phyloP scores from a whole-genome alignment of 768 basidiomycete species.

The Leccinum variicolor region DNA sequence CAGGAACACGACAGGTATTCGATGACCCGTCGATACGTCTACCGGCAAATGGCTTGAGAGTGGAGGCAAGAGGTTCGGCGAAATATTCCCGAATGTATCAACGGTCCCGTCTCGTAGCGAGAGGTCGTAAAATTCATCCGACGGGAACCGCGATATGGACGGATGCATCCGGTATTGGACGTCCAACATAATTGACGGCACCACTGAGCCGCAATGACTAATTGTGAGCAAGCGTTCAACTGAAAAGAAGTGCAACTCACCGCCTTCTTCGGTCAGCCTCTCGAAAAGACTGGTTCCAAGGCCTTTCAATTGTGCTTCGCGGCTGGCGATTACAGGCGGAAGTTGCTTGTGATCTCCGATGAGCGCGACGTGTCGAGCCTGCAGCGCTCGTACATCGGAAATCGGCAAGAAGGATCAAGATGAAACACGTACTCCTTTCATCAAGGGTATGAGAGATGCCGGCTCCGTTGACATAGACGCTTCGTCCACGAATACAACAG shows the following conservation, averaged over 20 bases:
- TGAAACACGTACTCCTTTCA: slow-evolving; percentile 77
- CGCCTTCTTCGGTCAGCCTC: slow-evolving; percentile 75
- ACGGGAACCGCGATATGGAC: slow-evolving; percentile 82
- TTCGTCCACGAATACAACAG: slow-evolving; percentile 91
- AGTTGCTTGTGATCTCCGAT: slow-evolving; percentile 98
- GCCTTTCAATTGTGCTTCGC: slow-evolving; percentile 69
- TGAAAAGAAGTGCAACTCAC: slow-evolving; percentile 43
- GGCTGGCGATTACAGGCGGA: slow-evolving; percentile 81
- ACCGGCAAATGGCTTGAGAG: slow-evolving; percentile 48
- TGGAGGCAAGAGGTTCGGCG: slow-evolving; percentile 58
- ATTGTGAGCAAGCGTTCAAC: slow-evolving; percentile 2
- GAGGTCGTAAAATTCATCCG: slow-evolving; percentile 74
- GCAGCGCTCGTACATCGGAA: slow-evolving; percentile 15
- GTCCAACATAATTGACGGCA: slow-evolving; percentile 91
- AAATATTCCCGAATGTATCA: slow-evolving; percentile 43
- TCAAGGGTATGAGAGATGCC: slow-evolving; percentile 84
- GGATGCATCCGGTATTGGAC: slow-evolving; percentile 98
- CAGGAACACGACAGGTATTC: slow-evolving; percentile 72
- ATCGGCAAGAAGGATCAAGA: slow-evolving; percentile 1
- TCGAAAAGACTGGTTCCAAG: slow-evolving; percentile 86
- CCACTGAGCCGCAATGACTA: slow-evolving; percentile 40
- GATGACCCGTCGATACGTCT: slow-evolving; percentile 36
- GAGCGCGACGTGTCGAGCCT: slow-evolving; percentile 81
- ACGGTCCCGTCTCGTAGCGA: slow-evolving; percentile 75
- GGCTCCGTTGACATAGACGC: slow-evolving; percentile 97